Conservation (phyloP, 306 rosid genomes). For the cucumber (Cucumis sativus) region Cucumber_9930_V3 NC_026659.2:25598501-25599000, state of each 20-base stretch:
- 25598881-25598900: background rate
- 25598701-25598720: constrained; percentile 6
- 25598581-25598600: no score
- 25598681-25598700: background rate
- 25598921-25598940: constrained; percentile 13
- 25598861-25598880: constrained; percentile 9
- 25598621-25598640: background rate
- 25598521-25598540: no score
- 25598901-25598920: background rate
- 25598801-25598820: constrained; percentile 11
- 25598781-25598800: constrained; percentile 25
- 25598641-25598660: background rate
- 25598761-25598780: constrained; percentile 35
- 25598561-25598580: no score
- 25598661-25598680: constrained; percentile 1
- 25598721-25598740: background rate
- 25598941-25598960: constrained; percentile 22
- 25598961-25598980: constrained; percentile 17
- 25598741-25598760: constrained; percentile 24
- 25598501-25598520: no score
- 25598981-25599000: constrained; percentile 33
- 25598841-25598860: background rate
- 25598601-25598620: background rate
- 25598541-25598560: no score
- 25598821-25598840: background rate